A percentile compares a stretch with the other conserved stretches of the same genome.
These are phyloP conservation scores for Populus alba DNA, from an alignment of 345 rosid genomes.

Conservation along the genomic window DNA sequence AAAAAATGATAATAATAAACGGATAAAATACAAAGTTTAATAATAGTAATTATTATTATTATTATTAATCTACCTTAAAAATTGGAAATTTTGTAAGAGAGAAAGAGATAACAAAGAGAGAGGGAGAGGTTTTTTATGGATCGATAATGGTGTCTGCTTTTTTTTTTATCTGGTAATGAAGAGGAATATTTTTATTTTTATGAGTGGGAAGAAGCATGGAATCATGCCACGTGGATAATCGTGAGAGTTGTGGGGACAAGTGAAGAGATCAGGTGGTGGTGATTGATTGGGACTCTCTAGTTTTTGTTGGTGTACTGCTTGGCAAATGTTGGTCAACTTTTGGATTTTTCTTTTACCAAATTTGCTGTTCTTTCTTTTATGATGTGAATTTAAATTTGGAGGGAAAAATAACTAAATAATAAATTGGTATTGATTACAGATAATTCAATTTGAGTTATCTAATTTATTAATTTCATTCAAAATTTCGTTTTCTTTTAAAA, in stretches of 20 bases:
- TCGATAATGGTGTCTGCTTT: background rate
- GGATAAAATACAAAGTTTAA: background rate
- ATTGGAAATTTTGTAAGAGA: background rate
- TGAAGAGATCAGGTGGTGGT: background rate
- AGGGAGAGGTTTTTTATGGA: background rate
- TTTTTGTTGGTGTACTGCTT: background rate
- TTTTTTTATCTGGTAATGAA: background rate
- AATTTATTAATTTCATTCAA: too few relatives aligned
- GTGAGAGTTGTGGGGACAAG: background rate
- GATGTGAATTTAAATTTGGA: background rate
- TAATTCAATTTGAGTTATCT: too few relatives aligned
- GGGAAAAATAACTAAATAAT: background rate
- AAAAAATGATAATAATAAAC: background rate
- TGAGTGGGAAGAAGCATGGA: background rate
- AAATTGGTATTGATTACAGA: too few relatives aligned
- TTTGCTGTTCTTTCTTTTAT: background rate
- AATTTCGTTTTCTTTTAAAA: too few relatives aligned
- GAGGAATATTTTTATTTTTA: background rate
- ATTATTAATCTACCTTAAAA: background rate
- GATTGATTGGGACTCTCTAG: conserved; percentile 3
- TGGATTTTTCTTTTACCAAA: background rate
- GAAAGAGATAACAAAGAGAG: background rate
- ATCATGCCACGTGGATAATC: background rate
- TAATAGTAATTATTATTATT: background rate
- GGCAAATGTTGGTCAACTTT: background rate